phyloP scores from a whole-genome alignment of 176 grass and related monocot genomes.

The Puccinellia tenuiflora region DNA sequence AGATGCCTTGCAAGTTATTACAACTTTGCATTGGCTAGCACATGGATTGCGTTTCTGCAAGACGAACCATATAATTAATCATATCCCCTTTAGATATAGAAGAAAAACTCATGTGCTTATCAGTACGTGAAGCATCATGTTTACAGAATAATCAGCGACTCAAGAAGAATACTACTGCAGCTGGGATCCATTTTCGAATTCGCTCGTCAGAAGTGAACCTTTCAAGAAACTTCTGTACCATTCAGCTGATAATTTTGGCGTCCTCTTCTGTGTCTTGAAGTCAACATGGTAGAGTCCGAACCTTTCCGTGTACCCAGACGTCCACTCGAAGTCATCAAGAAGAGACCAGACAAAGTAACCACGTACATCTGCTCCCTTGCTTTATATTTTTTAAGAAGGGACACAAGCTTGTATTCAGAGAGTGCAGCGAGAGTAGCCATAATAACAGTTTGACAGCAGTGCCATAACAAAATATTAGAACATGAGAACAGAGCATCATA shows the following conservation, averaged over 20 bases:
- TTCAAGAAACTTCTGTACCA: conserved; percentile 52
- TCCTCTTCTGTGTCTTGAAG: conserved; percentile 40
- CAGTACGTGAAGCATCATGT: not conserved
- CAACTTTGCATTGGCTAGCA: not conserved
- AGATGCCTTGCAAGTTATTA: not conserved
- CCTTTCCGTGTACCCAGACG: conserved; percentile 17
- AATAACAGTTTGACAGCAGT: not conserved
- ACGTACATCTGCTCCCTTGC: conserved; percentile 59
- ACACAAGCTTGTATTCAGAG: not conserved
- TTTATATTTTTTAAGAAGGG: conserved; percentile 1
- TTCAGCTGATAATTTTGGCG: conserved; percentile 35
- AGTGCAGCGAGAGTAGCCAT: not conserved
- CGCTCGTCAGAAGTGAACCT: conserved; percentile 2
- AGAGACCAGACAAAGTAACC: conserved; percentile 75
- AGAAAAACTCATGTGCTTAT: not conserved
- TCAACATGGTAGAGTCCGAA: conserved; percentile 67
- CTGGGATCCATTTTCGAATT: not conserved
- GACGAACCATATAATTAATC: not conserved
- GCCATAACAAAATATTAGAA: not conserved
- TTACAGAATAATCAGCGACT: not conserved
- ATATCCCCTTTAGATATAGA: not conserved
- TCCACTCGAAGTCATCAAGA: conserved; percentile 63
- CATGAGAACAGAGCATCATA: not conserved
- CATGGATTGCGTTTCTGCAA: not conserved
- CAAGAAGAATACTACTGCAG: not conserved